A percentile compares a stretch with the other conserved stretches of the same genome.
These are phyloP conservation scores for Aspergillus taichungensis DNA, from an alignment of 495 filamentous ascomycete species.

Conservation along the genomic window DNA sequence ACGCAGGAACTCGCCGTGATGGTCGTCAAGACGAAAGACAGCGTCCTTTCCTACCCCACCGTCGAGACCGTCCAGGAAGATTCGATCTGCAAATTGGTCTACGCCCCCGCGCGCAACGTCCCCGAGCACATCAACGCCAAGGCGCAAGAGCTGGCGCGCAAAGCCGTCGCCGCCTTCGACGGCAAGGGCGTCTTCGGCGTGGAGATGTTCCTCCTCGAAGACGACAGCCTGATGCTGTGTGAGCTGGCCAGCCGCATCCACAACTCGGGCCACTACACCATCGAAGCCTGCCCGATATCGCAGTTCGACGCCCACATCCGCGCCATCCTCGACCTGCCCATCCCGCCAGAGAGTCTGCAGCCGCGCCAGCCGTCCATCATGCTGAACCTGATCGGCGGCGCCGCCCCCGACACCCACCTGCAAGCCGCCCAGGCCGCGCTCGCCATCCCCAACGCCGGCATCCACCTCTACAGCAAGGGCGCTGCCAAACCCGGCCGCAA, in stretches of 20 bases:
- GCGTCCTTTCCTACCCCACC: constrained; percentile 69
- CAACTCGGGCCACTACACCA: constrained; percentile 96
- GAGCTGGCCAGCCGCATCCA: constrained; percentile 94
- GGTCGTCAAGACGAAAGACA: constrained; percentile 84
- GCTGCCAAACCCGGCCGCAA: constrained; percentile 78
- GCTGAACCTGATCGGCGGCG: constrained; percentile 91
- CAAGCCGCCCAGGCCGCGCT: constrained; percentile 55
- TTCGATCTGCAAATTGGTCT: constrained; percentile 90
- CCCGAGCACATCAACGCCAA: constrained; percentile 46
- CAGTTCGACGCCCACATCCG: constrained; percentile 88
- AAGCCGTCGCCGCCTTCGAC: constrained; percentile 69
- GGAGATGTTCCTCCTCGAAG: constrained; percentile 87
- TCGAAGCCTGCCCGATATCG: constrained; percentile 82
- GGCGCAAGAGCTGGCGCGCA: constrained; percentile 69
- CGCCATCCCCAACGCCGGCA: constrained; percentile 48
- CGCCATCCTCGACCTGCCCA: constrained; percentile 72
- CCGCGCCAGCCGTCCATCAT: constrained; percentile 71
- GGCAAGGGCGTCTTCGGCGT: constrained; percentile 94
- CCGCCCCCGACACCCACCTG: constrained; percentile 58
- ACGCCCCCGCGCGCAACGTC: constrained; percentile 72
- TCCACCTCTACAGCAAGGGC: constrained; percentile 91
- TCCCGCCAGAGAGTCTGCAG: constrained; percentile 50
- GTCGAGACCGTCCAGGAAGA: constrained; percentile 95
- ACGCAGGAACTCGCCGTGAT: constrained; percentile 76
- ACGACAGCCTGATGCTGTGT: constrained; percentile 70